These are phyloP conservation scores for Pseudonitzschia multistriata DNA, from an alignment of 108 stramenopile genomes.

Conservation along the genomic window DNA sequence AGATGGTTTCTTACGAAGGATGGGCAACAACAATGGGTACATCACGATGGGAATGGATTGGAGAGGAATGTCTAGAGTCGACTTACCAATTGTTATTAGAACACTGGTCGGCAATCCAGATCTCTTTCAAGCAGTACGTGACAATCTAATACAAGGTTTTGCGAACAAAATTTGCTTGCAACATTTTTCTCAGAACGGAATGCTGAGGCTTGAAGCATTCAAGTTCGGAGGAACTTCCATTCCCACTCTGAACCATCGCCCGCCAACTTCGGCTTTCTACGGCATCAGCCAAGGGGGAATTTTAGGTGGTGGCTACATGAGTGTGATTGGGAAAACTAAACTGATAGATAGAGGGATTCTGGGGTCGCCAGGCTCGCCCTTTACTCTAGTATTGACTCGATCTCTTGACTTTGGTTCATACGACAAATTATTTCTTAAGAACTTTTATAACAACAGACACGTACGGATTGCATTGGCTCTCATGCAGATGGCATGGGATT, in stretches of 20 bases:
- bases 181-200: slow-evolving; percentile 42
- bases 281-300: slow-evolving; percentile 82
- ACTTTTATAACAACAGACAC: slow-evolving; percentile 65
- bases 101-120: slow-evolving; percentile 40
- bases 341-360: slow-evolving; percentile 63
- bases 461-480: slow-evolving; percentile 61
- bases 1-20: slow-evolving; percentile 27
- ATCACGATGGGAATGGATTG: slow-evolving; percentile 64
- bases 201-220: slow-evolving; percentile 26
- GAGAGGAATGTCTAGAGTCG: slow-evolving; percentile 69
- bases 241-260: slow-evolving; percentile 9
- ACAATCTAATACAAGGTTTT: slow-evolving; percentile 64
- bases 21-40: slow-evolving; percentile 64
- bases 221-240: slow-evolving; percentile 1
- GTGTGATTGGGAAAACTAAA: slow-evolving; percentile 33
- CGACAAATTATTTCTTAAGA: slow-evolving; percentile 52
- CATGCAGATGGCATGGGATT: slow-evolving; percentile 78
- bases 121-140: slow-evolving; percentile 41
- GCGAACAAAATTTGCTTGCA: slow-evolving; percentile 55
- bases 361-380: slow-evolving; percentile 73
- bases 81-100: slow-evolving; percentile 53
- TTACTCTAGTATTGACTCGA: slow-evolving; percentile 60
- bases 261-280: slow-evolving; percentile 50
- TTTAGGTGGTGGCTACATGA: slow-evolving; percentile 63
- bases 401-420: slow-evolving; percentile 60